Evolutionary conservation across 2,329 filamentous ascomycete genomes (phyloP).

Genomic region (Rugonectria rugulosa): DNA sequence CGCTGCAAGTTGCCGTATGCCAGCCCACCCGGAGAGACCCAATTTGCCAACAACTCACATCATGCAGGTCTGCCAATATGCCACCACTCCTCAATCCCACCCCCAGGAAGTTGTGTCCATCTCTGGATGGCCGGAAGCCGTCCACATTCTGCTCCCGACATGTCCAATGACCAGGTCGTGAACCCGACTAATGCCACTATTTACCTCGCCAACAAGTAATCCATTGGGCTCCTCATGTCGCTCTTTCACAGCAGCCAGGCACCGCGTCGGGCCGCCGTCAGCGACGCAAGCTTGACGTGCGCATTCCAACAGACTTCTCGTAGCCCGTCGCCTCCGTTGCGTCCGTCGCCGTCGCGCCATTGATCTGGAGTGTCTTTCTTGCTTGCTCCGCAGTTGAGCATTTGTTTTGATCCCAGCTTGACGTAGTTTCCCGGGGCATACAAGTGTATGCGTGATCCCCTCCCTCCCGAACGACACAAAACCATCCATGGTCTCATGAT

Average conservation of each 20-base stretch:
- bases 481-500: not conserved
- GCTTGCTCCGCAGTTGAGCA: constrained; percentile 5
- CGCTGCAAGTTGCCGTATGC: not conserved
- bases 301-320: not conserved
- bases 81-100: not conserved
- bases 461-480: not conserved
- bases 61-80: constrained; percentile 11
- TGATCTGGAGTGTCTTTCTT: no score
- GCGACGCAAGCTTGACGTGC: constrained; percentile 5
- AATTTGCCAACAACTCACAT: constrained; percentile 2
- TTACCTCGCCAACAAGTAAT: constrained; percentile 4
- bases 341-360: not conserved
- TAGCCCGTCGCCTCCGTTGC: not conserved
- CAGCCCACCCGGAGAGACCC: constrained; percentile 1
- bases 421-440: constrained; percentile 20
- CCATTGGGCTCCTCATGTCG: constrained; percentile 12
- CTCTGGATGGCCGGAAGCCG: constrained; percentile 19
- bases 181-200: not conserved
- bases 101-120: constrained; percentile 16
- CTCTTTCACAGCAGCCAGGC: not conserved
- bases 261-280: constrained; percentile 20
- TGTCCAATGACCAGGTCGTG: constrained; percentile 11
- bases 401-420: not conserved
- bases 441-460: constrained; percentile 32
- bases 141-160: constrained; percentile 8